Base-by-base conservation (phyloP, 2,329 filamentous ascomycete species). In the Zymoseptoria pseudotritici region DNA sequence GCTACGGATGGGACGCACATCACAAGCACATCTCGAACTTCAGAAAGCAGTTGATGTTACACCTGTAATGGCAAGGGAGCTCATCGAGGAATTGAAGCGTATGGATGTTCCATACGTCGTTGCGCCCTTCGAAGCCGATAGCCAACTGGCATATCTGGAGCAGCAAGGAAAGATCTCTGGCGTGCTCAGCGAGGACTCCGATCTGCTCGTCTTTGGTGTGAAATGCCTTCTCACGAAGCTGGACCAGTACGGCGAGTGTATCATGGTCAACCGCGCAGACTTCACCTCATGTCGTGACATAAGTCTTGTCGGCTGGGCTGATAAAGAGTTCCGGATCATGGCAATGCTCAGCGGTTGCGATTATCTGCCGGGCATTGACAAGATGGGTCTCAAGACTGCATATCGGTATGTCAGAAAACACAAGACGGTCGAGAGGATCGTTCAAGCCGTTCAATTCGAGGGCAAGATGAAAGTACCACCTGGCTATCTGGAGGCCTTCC, bases 11-110 rank as follows among this genome's bases (percentile, higher is more conserved):
- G 93, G 94, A 26, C 92, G 93, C 72, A 81, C 83, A 1, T 82
- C 87, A 0, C 88, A 93, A 70, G 94, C 94, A 9, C 85, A 92
- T 59, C 80, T 86, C 53, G 91, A 97, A 74, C 83, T 97, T 59
- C 93, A 97, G 72, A 99, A 97, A 74, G 89, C 92, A 53, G 88
- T 97, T 61, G 94, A 99, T 73, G 86, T 99, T 46, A 97, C 94
- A 1, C 93, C 95, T 2, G 87, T 94, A 69, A 99, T 99, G 95
- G 94, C 94, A 7, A 85, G 90, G 6, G 83, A 89, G 66, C 78
- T 97, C 57, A 99, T 99, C 60, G 91, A 97, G 66, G 90, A 96
- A 73, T 80, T 97, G 69, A 97, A 95, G 76, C 84, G 85, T 69
- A 79, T 87, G 69, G 82, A 85, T 49, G 82, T 99, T 17, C 83